Evolutionary conservation across 129 eudicot species (phyloP).

Genomic region (Arctium lappa): DNA sequence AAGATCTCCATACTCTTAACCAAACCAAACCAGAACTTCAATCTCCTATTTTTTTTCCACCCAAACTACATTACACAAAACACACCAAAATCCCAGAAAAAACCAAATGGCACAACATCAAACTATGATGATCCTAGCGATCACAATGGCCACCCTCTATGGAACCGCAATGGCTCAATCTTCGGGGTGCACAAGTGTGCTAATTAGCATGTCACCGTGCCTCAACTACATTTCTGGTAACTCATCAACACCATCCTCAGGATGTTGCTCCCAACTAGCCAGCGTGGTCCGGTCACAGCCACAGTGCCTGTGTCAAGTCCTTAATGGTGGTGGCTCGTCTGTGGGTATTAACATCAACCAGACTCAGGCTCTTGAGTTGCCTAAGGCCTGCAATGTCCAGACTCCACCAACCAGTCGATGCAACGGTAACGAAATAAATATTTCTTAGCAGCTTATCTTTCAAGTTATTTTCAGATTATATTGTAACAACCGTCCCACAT

Average conservation of each 20-base stretch:
- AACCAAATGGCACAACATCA: slow-evolving; percentile 21
- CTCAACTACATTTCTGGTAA: slow-evolving; percentile 28
- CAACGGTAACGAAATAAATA: slow-evolving; percentile 18
- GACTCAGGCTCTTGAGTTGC: slow-evolving; percentile 28
- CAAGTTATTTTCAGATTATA: no score
- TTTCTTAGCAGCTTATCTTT: background rate
- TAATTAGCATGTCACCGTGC: slow-evolving; percentile 33
- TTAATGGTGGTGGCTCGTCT: slow-evolving; percentile 26
- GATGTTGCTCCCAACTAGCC: slow-evolving; percentile 26
- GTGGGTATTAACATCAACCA: slow-evolving; percentile 24
- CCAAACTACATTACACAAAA: background rate
- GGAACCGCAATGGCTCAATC: slow-evolving; percentile 42
- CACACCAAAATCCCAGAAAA: background rate
- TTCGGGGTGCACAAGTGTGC: slow-evolving; percentile 24
- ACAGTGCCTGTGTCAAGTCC: slow-evolving; percentile 25
- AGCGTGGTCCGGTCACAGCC: slow-evolving; percentile 29
- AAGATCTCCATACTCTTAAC: background rate
- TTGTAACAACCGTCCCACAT: no score
- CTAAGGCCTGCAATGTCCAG: slow-evolving; percentile 25
- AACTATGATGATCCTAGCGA: slow-evolving; percentile 14
- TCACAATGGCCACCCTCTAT: slow-evolving; percentile 29
- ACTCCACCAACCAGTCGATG: slow-evolving; percentile 34
- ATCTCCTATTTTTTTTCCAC: background rate
- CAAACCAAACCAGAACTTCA: slow-evolving; percentile 18
- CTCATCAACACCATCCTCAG: slow-evolving; percentile 25